These are phyloP conservation scores for Leccinum fuscescens DNA, from an alignment of 1,284 basidiomycete genomes.

Conservation along the genomic window DNA sequence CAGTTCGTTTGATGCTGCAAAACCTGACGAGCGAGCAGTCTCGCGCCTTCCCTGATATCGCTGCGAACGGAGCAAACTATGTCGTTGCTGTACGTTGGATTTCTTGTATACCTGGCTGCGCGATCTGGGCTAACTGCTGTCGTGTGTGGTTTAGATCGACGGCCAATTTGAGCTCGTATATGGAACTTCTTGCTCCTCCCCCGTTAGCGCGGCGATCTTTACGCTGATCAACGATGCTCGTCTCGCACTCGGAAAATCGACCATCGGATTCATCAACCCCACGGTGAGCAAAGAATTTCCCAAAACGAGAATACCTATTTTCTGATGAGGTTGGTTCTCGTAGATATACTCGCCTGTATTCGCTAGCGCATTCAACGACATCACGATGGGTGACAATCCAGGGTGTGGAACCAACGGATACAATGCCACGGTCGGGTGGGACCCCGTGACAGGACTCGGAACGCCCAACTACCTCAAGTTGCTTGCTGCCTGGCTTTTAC, in stretches of 20 bases:
- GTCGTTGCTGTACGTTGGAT: constrained; percentile 34
- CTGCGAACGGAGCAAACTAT: constrained; percentile 41
- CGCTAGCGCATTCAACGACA: constrained; percentile 37
- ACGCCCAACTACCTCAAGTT: constrained; percentile 32
- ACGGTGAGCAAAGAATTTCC: constrained; percentile 14
- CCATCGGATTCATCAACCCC: constrained; percentile 40
- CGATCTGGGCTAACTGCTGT: no score
- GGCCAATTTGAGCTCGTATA: constrained; percentile 29
- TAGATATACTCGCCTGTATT: constrained; percentile 26
- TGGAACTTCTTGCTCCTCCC: constrained; percentile 38
- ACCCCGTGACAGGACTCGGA: constrained; percentile 39
- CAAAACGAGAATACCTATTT: background rate
- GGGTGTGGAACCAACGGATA: constrained; percentile 38
- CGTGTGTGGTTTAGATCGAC: constrained; percentile 23
- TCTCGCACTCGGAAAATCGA: constrained; percentile 35
- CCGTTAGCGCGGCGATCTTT: constrained; percentile 41
- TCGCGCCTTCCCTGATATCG: constrained; percentile 47
- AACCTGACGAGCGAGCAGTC: constrained; percentile 19
- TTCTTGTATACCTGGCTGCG: background rate
- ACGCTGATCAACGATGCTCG: constrained; percentile 48
- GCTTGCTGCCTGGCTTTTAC: constrained; percentile 18
- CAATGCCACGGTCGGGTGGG: constrained; percentile 37
- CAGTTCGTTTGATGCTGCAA: background rate
- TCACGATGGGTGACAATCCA: constrained; percentile 40
- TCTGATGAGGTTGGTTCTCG: background rate